phyloP scores from a whole-genome alignment of 2,329 filamentous ascomycete genomes.

The Clarireedia hainanense region DNA sequence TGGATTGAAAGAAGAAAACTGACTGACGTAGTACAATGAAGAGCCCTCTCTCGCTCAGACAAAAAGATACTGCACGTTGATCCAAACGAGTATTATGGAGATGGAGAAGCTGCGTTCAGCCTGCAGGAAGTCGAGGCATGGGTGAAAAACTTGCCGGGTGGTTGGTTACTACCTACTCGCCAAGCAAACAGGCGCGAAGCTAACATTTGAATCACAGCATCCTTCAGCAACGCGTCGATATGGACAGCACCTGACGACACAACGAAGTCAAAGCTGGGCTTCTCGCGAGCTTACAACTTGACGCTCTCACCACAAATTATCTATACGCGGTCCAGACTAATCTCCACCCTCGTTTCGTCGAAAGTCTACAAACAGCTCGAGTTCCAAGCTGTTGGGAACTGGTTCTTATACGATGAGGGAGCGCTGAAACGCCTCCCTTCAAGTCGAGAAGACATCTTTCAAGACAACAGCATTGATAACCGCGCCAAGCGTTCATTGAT shows the following conservation, averaged over 20 bases:
- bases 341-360: conserved; percentile 79
- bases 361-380: conserved; percentile 84
- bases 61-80: conserved; percentile 91
- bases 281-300: conserved; percentile 71
- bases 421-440: conserved; percentile 68
- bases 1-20: conserved; percentile 40
- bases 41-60: conserved; percentile 83
- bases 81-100: conserved; percentile 80
- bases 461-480: conserved; percentile 64
- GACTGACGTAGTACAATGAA: conserved; percentile 64
- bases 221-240: conserved; percentile 25
- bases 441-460: conserved; percentile 86
- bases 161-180: conserved; percentile 17
- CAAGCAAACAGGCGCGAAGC: conserved; percentile 14
- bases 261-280: conserved; percentile 38
- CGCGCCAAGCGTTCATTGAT: conserved; percentile 81
- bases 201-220: neutral
- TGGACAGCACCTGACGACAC: conserved; percentile 18
- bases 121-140: conserved; percentile 74
- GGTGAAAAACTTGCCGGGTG: conserved; percentile 41
- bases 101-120: conserved; percentile 75
- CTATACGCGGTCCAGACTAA: conserved; percentile 70
- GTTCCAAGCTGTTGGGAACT: conserved; percentile 87
- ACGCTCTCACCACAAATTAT: conserved; percentile 81
- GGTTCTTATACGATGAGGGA: conserved; percentile 59